phyloP scores from a whole-genome alignment of 2,329 filamentous ascomycete species.

The Xylariaceae sp. region DNA sequence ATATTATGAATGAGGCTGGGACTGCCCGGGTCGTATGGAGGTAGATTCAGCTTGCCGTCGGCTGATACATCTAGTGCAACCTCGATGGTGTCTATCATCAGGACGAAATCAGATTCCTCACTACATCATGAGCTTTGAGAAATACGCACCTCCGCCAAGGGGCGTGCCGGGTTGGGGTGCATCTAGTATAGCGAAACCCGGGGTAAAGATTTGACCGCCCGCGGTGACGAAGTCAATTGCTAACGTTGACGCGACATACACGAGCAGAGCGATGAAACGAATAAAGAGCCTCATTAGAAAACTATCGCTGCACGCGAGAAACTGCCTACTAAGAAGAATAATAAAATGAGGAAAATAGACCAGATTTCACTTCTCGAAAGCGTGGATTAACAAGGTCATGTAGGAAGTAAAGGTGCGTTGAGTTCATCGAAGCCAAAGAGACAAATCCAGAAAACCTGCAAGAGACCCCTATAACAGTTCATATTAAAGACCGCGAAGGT shows the following conservation, averaged over 20 bases:
- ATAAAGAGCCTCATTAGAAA: conserved; percentile 34
- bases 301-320: too few species aligned
- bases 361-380: too few species aligned
- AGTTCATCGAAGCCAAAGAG: too few species aligned
- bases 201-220: conserved; percentile 72
- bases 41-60: conserved; percentile 66
- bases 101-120: conserved; percentile 25
- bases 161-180: conserved; percentile 69
- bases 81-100: conserved; percentile 59
- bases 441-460: too few species aligned
- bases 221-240: conserved; percentile 61
- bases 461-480: too few species aligned
- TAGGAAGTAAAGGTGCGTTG: too few species aligned
- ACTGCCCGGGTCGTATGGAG: conserved; percentile 59
- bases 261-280: conserved; percentile 31
- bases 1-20: conserved; percentile 67
- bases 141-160: conserved; percentile 62
- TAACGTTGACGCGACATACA: conserved; percentile 37
- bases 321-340: too few species aligned
- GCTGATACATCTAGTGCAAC: conserved; percentile 71
- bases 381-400: too few species aligned
- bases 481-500: too few species aligned
- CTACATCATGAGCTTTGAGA: not conserved
- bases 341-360: too few species aligned
- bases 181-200: conserved; percentile 70